Evolutionary conservation across 1,284 basidiomycete species (phyloP), one percentile per base, ranked within the genome.

Genomic region (Anthracocystis walkeri): DNA sequence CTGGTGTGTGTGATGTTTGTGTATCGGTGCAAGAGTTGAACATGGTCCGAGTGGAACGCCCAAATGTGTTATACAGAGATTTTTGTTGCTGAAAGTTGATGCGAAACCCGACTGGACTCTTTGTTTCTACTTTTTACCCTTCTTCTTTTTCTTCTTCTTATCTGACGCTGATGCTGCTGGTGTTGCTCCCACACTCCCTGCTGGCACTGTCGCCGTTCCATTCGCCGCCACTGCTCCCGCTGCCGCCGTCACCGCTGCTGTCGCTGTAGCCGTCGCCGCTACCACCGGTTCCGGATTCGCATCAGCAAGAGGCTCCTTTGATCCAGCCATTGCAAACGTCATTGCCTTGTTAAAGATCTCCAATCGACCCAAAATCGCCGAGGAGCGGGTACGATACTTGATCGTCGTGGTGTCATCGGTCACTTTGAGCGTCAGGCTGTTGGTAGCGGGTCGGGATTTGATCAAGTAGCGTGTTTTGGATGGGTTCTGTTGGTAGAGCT

Each of bases 331-430:
- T 85, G 91, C 91, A 78, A 90, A 89, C 88, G 92, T 92, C 59
- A 94, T 87, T 7, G 90, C 89, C 57, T 92, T 89, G 84, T 95
- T 97, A 76, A 97, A 89, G 5, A 91, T 89, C 86, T 97, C 95
- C 86, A 97, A 96, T 75, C 95, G 91, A 87, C 96, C 95, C 75
- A 97, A 90, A 86, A 94, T 94, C 83, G 95, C 91, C 49, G 93
- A 93, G 1, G 93, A 95, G 79, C 91, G 90, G 1, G 95, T 95
- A 85, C 94, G 93, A 88, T 95, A 97, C 86, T 95, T 96, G 82
- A 97, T 88, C 21, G 72, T 75, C 35, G 67, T 81, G 25, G 57
- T 56, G 42, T 81, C 78, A 57, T 81, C 67, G n/a, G 79, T 81
- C 25, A 81, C 79, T 56, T 81, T 81, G 62, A 81, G 72, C 21